Base-by-base conservation (phyloP, 768 basidiomycete genomes). In the Mycena kentingensis region DNA sequence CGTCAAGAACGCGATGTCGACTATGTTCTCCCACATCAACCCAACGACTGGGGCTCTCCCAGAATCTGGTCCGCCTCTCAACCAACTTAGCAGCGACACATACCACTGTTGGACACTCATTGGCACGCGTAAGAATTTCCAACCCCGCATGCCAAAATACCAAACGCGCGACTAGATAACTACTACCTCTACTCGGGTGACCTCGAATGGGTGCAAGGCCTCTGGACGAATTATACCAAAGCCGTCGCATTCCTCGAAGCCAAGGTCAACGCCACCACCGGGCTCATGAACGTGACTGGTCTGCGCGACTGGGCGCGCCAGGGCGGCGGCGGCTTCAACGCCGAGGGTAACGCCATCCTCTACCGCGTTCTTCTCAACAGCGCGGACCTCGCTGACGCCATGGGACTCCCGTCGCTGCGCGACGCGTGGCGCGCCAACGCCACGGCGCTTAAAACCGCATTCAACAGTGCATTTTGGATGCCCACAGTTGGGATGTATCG, bases 31-130 rank as follows among this genome's bases (percentile, higher is more conserved):
- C 3, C 72, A 72, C 2, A 77, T 80, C 51, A 73, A 82, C 48
- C 76, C 81, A 0, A 60, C 25, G 15, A 83, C 80, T 0, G 82
- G 83, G 5, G 80, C 81, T 0, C 69, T 83, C 0, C 81, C 80
- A 1, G 80, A 82, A 57, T 81, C 80, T 1, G 81, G 69, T 26
- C 81, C 69, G 45, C 80, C 70, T 41, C 64, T 75, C 44, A 81
- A 70, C 55, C 74, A 71, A 63, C 70, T 65, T 52, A 78, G 72
- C 49, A 74, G 72, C 2, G 78, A 79, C 57, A 83, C 82, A 0
- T 84, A 84, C 55, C 81, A 83, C 61, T 73, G 72, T 19, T 83
- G 81, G 81, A 83, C 82, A 16, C 68, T 84, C 22, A 78, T 84
- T 54, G 82, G 82, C n/a, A 76, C 75, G 12, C 65, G 77, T 77